These are phyloP conservation scores for Tetrapisispora fleetii DNA, from an alignment of 805 yeast species.

Conservation along the genomic window DNA sequence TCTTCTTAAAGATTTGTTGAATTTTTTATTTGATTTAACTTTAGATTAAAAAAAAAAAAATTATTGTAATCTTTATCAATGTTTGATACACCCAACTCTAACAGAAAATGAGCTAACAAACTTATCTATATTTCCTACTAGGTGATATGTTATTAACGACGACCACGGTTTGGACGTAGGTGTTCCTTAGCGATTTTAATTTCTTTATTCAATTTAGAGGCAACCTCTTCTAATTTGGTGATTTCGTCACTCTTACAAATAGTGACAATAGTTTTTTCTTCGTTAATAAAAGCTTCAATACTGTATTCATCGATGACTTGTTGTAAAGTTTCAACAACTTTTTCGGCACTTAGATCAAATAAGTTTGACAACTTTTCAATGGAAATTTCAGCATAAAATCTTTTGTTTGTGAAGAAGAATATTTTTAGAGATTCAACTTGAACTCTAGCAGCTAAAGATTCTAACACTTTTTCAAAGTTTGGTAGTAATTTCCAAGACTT, in stretches of 20 bases:
- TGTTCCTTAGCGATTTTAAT: slow-evolving; percentile 28
- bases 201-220: slow-evolving; percentile 52
- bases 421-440: slow-evolving; percentile 89
- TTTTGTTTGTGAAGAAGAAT: slow-evolving; percentile 77
- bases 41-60: neutral
- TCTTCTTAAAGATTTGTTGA: neutral
- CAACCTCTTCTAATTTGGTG: slow-evolving; percentile 78
- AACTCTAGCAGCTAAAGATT: slow-evolving; percentile 66
- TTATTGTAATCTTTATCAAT: neutral
- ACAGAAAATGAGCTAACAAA: neutral
- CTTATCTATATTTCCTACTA: neutral
- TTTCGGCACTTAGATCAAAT: slow-evolving; percentile 51
- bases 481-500: slow-evolving; percentile 80
- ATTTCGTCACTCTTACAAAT: slow-evolving; percentile 73
- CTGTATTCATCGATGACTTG: slow-evolving; percentile 74
- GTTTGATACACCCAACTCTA: neutral
- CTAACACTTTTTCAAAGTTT: slow-evolving; percentile 53
- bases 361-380: slow-evolving; percentile 50
- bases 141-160: slow-evolving; percentile 11
- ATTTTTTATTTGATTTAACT: neutral
- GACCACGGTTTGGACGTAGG: slow-evolving; percentile 18
- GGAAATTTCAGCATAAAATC: slow-evolving; percentile 66
- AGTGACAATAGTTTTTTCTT: slow-evolving; percentile 48
- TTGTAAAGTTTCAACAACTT: slow-evolving; percentile 54
- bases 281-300: slow-evolving; percentile 60